Evolutionary conservation across 371 early-diverging fungal species (phyloP).

Genomic region (Rhizopus delemar): DNA sequence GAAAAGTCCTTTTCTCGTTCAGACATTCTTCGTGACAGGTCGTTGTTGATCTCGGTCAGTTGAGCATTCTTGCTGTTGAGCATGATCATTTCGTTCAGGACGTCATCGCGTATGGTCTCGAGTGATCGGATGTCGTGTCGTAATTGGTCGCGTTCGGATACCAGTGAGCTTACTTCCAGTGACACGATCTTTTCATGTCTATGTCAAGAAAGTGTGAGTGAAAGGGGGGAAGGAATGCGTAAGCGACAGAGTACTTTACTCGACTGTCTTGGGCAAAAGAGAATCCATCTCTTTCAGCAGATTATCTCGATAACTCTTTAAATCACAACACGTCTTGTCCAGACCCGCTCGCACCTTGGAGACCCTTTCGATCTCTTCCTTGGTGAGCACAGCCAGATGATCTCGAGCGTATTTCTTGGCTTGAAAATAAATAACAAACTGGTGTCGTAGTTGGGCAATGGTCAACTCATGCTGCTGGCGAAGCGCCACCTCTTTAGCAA

Average conservation of each 20-base stretch:
- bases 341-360: conserved; percentile 37
- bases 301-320: conserved; percentile 37
- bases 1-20: conserved; percentile 41
- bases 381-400: conserved; percentile 28
- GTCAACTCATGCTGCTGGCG: conserved; percentile 45
- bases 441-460: conserved; percentile 37
- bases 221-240: too few species aligned
- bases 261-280: conserved; percentile 6
- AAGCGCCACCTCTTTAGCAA: conserved; percentile 41
- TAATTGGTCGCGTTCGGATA: conserved; percentile 30
- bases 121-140: conserved; percentile 31
- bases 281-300: conserved; percentile 35
- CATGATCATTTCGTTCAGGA: conserved; percentile 55
- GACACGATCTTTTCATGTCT: conserved; percentile 29
- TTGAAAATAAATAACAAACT: conserved; percentile 29
- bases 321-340: conserved; percentile 40
- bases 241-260: too few species aligned
- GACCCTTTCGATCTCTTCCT: conserved; percentile 42
- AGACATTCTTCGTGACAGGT: conserved; percentile 49
- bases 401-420: conserved; percentile 19
- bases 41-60: conserved; percentile 56
- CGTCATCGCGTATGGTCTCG: conserved; percentile 25
- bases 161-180: conserved; percentile 1
- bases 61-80: conserved; percentile 58
- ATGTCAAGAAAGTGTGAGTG: too few species aligned